Evolutionary conservation across 2,329 filamentous ascomycete genomes (phyloP).

Genomic region (Chaetomium sp.): DNA sequence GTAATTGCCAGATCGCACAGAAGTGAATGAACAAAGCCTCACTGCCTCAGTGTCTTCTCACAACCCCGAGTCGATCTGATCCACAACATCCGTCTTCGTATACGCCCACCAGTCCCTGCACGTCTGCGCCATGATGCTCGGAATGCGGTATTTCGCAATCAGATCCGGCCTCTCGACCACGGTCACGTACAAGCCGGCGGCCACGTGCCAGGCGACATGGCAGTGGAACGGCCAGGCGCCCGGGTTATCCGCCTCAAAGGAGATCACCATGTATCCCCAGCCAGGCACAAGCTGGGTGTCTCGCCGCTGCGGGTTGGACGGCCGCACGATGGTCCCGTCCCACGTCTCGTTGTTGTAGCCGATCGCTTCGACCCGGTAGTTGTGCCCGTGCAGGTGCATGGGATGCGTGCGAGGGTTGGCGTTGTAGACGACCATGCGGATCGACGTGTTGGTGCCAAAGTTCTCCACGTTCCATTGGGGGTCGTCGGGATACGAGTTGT

Average conservation of each 20-base stretch:
- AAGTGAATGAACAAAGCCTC: no score
- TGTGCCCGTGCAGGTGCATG: neutral
- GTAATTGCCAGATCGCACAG: no score
- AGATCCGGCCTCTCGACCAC: neutral
- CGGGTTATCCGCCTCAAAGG: neutral
- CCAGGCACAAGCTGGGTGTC: neutral
- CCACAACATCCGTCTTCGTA: neutral
- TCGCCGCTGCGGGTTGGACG: neutral
- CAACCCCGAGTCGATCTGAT: conserved; percentile 1
- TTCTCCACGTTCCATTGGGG: neutral
- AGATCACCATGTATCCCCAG: neutral
- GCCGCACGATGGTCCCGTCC: neutral
- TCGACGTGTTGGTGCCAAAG: neutral
- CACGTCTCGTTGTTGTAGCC: neutral
- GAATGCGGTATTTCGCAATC: neutral
- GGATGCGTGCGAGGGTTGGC: neutral
- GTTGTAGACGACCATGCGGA: neutral
- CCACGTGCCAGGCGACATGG: neutral
- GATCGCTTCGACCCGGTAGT: neutral
- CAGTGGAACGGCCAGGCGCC: neutral
- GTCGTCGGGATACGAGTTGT: neutral
- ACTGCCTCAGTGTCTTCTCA: neutral
- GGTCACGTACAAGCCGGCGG: neutral
- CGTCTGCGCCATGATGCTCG: neutral
- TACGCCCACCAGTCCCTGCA: neutral